Base-by-base conservation (phyloP, 225 moss, liverwort and hornwort genomes). In the Rhytidiadelphus loreus region DNA sequence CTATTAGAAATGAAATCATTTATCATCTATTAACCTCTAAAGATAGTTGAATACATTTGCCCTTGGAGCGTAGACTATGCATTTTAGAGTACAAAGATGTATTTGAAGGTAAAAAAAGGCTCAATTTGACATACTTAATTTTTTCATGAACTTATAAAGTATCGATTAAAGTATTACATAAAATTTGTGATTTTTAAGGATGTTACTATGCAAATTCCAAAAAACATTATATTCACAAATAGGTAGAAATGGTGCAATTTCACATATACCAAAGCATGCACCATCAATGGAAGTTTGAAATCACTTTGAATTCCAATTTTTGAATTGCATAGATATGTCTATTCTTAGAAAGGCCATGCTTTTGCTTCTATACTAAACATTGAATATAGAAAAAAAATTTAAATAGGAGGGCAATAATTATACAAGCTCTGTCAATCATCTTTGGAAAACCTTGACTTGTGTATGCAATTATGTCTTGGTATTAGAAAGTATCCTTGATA, bases 281-380 rank as follows among this genome's bases (percentile, higher is more conserved):
- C 19, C 0, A 11, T 14, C 2, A 8, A 46, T 46, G 1, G 11
- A 29, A 32, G 32, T 19, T 48, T 12, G 2, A 19, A 74, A 19
- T 48, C 2, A 12, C 20, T 20, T 74, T n/a, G n/a, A n/a, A n/a
- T n/a, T 32, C 4, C 7, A 19, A 48, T 48, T 18, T 74, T 32
- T 48, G 19, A 32, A 32, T 50, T 50, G 20, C 1, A 12, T 7
- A 32, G 12, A 20, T 7, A 74, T 50, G 20, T 32, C 2, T 2
- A 11, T 30, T 46, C 0, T 6, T 0, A 18, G 1, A 1, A 2
- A 4, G 2, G 18, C 1, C 11, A 32, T 74, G 2, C 28, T 48
- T 48, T 74, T 74, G 19, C 16, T 75, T 75, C 20, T 33, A 32
- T 32, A 48, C 4, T 48, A 9, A 12, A 32, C 1, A 75, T 50